Base-by-base conservation (phyloP, 2,329 filamentous ascomycete genomes). In the Tolypocladium ovalisporum region DNA sequence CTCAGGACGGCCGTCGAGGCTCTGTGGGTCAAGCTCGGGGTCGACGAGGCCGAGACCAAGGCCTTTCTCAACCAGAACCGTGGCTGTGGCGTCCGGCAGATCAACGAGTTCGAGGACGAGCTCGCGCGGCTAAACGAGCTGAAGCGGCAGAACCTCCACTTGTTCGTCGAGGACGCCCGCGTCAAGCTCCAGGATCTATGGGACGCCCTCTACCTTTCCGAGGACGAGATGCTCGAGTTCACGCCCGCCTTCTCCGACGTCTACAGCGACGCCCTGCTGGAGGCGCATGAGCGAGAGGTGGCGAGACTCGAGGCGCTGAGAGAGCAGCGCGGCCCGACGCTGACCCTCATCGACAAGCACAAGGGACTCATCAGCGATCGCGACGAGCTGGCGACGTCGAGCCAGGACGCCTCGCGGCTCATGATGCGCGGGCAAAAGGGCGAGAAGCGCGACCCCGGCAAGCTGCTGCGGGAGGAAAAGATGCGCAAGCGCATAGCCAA, bases 151-250 rank as follows among this genome's bases (percentile, higher is more conserved):
- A 97, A 99, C 66, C 79, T 99, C 61, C 92, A 97, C 68, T 74
- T 97, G 5, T 99, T 99, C 66, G 90, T 99, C 13, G 94, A 97
- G 70, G 94, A 99, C 75, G 88, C 93, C 24, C 84, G 95, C 44
- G 89, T 85, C 73, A 90, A 89, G 68, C 80, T 99, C 13, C 93
- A 97, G 71, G 92, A 95, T 67, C 83, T 99, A 0, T 99, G 95
- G 94, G 94, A 99, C 68, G 80, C 84, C 0, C 76, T 99, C 1
- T 97, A 94, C 76, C 92, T 95, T 68, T 96, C 90, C 0, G 94
- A 99, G 69, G 94, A 99, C 67, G 94, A 99, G 75, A 97, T 97
- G 92, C 83, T 97, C 57, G 92, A 97, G 64, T 99, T 99, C 65
- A 94, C 92, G 0, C 94, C 95, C 0, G 94, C 92, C 47, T 97